Evolutionary conservation across 2,329 filamentous ascomycete species (phyloP).

Genomic region (Didymella pinodella): DNA sequence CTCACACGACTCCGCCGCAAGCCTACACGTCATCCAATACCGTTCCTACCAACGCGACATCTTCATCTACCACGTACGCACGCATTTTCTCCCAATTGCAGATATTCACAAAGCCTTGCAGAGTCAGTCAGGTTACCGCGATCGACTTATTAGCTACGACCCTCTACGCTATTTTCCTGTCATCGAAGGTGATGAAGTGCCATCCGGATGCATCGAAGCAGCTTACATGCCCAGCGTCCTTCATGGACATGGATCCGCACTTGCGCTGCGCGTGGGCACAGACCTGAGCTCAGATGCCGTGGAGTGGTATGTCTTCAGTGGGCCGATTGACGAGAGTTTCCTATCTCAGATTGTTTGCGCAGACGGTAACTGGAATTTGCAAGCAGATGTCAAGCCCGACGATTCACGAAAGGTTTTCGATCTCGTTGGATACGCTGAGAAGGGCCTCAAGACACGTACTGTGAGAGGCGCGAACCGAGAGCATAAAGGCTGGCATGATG

Average conservation of each 20-base stretch:
- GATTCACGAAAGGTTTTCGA: constrained; percentile 29
- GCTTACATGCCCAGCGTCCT: constrained; percentile 30
- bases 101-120: constrained; percentile 13
- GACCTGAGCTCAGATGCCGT: constrained; percentile 12
- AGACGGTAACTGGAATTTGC: not conserved
- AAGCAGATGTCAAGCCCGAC: not conserved
- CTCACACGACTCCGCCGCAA: not conserved
- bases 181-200: constrained; percentile 29
- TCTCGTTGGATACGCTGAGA: constrained; percentile 26
- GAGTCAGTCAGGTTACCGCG: constrained; percentile 21
- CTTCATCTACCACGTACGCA: constrained; percentile 32
- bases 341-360: constrained; percentile 10
- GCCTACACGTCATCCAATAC: constrained; percentile 19
- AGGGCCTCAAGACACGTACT: constrained; percentile 14
- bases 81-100: constrained; percentile 14
- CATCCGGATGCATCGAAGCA: constrained; percentile 28
- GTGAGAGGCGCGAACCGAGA: constrained; percentile 25
- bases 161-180: constrained; percentile 7
- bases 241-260: constrained; percentile 27
- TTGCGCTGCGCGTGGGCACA: constrained; percentile 30
- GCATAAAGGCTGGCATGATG: constrained; percentile 31
- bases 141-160: constrained; percentile 24
- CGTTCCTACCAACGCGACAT: constrained; percentile 28
- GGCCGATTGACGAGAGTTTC: constrained; percentile 9
- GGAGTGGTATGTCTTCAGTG: constrained; percentile 36